Evolutionary conservation across 2,329 filamentous ascomycete species (phyloP).

Genomic region (Diplodia seriata): DNA sequence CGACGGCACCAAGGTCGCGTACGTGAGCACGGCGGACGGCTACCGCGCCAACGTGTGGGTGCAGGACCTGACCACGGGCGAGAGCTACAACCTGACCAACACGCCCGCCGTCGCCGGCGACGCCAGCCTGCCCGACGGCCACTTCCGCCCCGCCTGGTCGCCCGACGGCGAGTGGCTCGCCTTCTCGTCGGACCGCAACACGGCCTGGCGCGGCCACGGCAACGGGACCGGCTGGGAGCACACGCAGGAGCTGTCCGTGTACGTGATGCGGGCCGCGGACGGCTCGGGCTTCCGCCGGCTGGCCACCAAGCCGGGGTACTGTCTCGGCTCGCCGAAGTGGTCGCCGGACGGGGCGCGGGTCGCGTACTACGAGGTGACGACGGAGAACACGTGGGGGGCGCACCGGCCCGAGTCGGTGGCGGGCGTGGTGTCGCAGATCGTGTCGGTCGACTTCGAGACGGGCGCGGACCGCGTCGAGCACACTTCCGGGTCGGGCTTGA

Average conservation of each 20-base stretch:
- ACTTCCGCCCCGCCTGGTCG: slow-evolving; percentile 52
- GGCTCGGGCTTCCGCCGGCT: slow-evolving; percentile 49
- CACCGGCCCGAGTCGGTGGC: slow-evolving; percentile 42
- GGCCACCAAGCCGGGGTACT: slow-evolving; percentile 45
- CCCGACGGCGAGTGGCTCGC: slow-evolving; percentile 52
- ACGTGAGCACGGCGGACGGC: slow-evolving; percentile 49
- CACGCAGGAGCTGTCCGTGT: slow-evolving; percentile 52
- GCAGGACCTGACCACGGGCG: slow-evolving; percentile 47
- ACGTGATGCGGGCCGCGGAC: slow-evolving; percentile 47
- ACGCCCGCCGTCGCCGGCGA: slow-evolving; percentile 38
- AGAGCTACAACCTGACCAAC: slow-evolving; percentile 48
- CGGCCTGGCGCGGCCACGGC: slow-evolving; percentile 52
- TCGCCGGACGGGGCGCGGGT: slow-evolving; percentile 36
- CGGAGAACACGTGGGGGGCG: slow-evolving; percentile 49
- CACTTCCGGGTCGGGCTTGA: slow-evolving; percentile 41
- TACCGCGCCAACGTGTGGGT: slow-evolving; percentile 53
- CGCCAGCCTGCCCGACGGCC: slow-evolving; percentile 43
- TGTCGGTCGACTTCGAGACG: slow-evolving; percentile 51
- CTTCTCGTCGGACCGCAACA: slow-evolving; percentile 54
- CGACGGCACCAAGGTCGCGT: slow-evolving; percentile 46
- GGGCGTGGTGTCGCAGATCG: slow-evolving; percentile 43
- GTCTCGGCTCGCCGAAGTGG: slow-evolving; percentile 50
- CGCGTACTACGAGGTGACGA: slow-evolving; percentile 49
- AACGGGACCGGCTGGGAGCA: slow-evolving; percentile 53
- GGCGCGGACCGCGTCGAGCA: slow-evolving; percentile 45